phyloP scores from a whole-genome alignment of 169 alveolate genomes.

The Perkinsus olseni region DNA sequence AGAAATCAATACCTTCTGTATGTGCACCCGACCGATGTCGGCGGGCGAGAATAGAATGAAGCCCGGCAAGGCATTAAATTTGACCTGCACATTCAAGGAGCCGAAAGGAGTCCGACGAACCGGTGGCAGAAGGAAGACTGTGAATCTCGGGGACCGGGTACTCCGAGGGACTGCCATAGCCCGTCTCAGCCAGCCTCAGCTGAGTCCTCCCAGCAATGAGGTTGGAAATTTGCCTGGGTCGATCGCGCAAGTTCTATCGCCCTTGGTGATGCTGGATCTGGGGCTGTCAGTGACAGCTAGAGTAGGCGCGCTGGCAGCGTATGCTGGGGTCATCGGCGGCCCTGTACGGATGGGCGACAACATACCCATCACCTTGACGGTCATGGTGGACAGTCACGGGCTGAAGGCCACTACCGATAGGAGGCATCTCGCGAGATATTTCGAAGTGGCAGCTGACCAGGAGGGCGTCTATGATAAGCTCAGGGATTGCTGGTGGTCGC shows the following conservation, averaged over 20 bases:
- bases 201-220: not conserved
- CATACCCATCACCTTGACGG: not conserved
- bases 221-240: not conserved
- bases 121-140: not conserved
- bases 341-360: not conserved
- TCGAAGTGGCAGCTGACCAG: not conserved
- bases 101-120: not conserved
- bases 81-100: not conserved
- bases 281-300: not conserved
- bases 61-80: not conserved
- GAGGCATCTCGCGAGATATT: not conserved
- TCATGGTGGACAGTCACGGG: not conserved
- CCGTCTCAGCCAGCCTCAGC: not conserved
- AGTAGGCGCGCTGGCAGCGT: not conserved
- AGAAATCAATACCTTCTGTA: not conserved
- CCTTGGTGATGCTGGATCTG: not conserved
- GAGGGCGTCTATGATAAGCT: not conserved
- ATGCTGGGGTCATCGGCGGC: not conserved
- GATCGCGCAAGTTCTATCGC: not conserved
- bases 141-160: not conserved
- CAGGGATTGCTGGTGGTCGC: not conserved
- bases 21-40: not conserved
- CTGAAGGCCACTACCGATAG: not conserved
- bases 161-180: not conserved
- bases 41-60: not conserved